phyloP scores from a whole-genome alignment of 2,329 filamentous ascomycete genomes.

The Raffaelea albimanens region DNA sequence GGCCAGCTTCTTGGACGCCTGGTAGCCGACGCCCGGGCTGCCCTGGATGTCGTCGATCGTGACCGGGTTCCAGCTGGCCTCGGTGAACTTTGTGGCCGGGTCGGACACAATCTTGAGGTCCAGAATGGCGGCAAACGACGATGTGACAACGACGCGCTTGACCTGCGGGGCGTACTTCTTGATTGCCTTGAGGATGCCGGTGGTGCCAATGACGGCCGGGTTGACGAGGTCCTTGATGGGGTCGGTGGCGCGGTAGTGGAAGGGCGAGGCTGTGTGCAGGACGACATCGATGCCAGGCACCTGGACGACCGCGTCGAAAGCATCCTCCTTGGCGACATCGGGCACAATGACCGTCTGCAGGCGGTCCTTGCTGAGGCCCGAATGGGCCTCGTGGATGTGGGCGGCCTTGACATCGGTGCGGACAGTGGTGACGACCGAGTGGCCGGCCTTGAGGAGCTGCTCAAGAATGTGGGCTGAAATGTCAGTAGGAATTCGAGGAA shows the following conservation, averaged over 20 bases:
- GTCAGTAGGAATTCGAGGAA: too few species aligned
- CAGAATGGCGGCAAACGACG: conserved; percentile 45
- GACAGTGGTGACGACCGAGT: conserved; percentile 47
- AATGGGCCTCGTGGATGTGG: conserved; percentile 39
- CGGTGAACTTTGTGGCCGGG: conserved; percentile 28
- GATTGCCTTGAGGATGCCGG: conserved; percentile 63
- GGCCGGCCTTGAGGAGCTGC: conserved; percentile 38
- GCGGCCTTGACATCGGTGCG: conserved; percentile 43
- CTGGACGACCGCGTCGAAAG: conserved; percentile 58
- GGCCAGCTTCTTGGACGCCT: conserved; percentile 43
- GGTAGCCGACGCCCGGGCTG: conserved; percentile 32
- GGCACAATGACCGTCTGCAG: conserved; percentile 55
- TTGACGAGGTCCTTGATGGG: conserved; percentile 44
- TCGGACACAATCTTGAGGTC: conserved; percentile 28
- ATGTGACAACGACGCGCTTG: conserved; percentile 59
- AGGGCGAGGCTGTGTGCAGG: conserved; percentile 52
- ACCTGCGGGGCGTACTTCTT: conserved; percentile 49
- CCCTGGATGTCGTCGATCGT: conserved; percentile 29
- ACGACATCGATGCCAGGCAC: conserved; percentile 43
- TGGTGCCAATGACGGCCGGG: conserved; percentile 50
- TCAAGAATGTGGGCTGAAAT: conserved; percentile 38
- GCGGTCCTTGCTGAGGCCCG: conserved; percentile 27
- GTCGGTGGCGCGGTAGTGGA: conserved; percentile 44
- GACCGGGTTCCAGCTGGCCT: conserved; percentile 39
- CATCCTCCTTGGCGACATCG: conserved; percentile 64